Evolutionary conservation across 2,329 filamentous ascomycete genomes (phyloP).

Genomic region (Pseudohalonectria lignicola): DNA sequence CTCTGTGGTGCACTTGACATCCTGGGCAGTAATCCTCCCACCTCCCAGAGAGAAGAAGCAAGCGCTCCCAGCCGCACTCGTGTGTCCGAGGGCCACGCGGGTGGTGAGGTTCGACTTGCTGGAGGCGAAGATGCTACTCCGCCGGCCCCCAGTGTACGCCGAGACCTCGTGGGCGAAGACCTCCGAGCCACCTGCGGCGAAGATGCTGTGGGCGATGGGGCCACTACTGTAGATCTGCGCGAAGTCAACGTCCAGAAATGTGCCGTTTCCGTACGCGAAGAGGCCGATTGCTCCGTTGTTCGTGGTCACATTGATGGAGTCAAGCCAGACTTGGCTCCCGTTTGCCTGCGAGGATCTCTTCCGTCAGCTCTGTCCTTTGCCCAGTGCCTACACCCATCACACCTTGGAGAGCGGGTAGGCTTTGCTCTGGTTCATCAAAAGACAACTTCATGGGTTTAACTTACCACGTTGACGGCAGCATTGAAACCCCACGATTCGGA

Average conservation of each 20-base stretch:
- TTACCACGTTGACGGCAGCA: slow-evolving; percentile 1
- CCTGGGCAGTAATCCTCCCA: background rate
- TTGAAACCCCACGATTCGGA: slow-evolving; percentile 2
- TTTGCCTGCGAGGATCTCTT: background rate
- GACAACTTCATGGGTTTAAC: background rate
- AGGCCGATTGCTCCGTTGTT: background rate
- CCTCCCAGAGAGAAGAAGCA: background rate
- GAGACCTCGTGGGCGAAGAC: background rate
- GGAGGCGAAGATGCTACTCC: background rate
- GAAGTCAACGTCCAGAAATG: background rate
- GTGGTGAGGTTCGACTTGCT: background rate
- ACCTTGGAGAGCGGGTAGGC: no score
- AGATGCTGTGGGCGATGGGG: background rate
- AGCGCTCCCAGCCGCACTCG: background rate
- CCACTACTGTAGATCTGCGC: background rate
- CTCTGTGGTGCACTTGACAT: background rate
- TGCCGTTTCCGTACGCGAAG: background rate
- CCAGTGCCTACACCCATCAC: no score
- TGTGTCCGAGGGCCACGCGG: background rate
- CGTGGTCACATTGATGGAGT: background rate
- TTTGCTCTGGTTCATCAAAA: no score
- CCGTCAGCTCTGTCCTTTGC: background rate
- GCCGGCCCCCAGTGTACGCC: background rate
- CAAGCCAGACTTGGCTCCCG: background rate
- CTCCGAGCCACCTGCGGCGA: background rate